These are phyloP conservation scores for Rosa rugosa DNA, from an alignment of 306 rosid genomes.

Conservation along the genomic window DNA sequence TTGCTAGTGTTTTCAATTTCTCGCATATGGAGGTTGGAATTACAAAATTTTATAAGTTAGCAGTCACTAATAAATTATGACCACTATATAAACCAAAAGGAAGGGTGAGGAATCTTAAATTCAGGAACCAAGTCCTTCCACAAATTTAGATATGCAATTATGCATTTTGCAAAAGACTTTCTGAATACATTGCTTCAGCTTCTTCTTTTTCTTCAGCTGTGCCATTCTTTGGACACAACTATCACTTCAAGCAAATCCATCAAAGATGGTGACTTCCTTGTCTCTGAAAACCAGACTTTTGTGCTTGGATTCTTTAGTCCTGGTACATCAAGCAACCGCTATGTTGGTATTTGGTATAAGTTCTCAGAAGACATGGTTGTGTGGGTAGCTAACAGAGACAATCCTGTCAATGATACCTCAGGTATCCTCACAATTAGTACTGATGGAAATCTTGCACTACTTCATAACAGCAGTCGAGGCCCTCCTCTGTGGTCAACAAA, in stretches of 20 bases:
- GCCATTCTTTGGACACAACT: slow-evolving; percentile 16
- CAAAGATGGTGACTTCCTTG: slow-evolving; percentile 48
- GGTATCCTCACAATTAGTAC: slow-evolving; percentile 27
- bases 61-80: neutral
- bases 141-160: slow-evolving; percentile 12
- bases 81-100: neutral
- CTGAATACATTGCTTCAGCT: slow-evolving; percentile 24
- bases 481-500: slow-evolving; percentile 30
- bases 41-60: neutral
- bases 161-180: slow-evolving; percentile 20
- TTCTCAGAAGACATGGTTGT: slow-evolving; percentile 32
- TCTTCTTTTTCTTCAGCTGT: slow-evolving; percentile 10
- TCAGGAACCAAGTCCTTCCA: neutral
- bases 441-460: slow-evolving; percentile 27
- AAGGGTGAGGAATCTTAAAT: neutral
- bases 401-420: slow-evolving; percentile 34
- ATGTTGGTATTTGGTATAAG: slow-evolving; percentile 60
- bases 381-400: slow-evolving; percentile 77
- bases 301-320: slow-evolving; percentile 69
- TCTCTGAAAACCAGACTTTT: slow-evolving; percentile 46
- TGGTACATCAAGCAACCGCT: slow-evolving; percentile 34
- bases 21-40: neutral
- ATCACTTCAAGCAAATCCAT: slow-evolving; percentile 22
- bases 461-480: neutral
- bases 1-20: neutral